Base-by-base conservation (phyloP, 176 grass and related monocot genomes). In the Phragmites australis region DNA sequence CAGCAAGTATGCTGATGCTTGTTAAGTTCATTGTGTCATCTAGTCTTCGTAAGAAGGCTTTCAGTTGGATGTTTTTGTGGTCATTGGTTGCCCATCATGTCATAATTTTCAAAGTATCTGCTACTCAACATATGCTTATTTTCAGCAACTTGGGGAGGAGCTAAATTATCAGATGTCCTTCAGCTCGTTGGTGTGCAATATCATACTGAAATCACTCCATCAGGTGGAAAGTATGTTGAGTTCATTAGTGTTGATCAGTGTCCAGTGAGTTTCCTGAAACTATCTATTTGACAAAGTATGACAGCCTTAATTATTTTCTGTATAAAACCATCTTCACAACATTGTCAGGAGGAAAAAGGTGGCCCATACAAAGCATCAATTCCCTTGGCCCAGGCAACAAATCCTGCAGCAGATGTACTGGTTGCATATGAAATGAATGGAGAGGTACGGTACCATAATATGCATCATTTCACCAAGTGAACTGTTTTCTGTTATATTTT, bases 371-470 rank as follows among this genome's bases (percentile, higher is more conserved):
- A 91, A 79, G 89, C 92, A 74, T 94, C 92, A 55, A 91, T 94
- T 71, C 87, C 92, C 27, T 78, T 94, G 9, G 45, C 29, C 21
- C 92, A 89, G 13, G 92, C 89, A 48, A 89, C 87, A 67, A 85
- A 91, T 81, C 92, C 92, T 34, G 89, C 86, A 55, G 92, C 87
- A 72, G 92, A 91, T 63, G 92, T 94, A 43, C 84, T 94, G 44
- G 68, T 94, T 89, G 92, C 86, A 59, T 94, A 94, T 83, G 92
- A 94, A 89, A 94, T 94, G 92, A 94, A 91, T 83, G 89, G 92
- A 57, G 77, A 94, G 87, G 92, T 94, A 88, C 32, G 6, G 45
- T 34, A 69, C 15, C 0, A 59, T 12, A 56, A n/a, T 37, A 50
- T 34, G 13, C 29, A 9, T 25, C 9, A 11, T 34, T 39, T 65